Evolutionary conservation across 495 filamentous ascomycete species (phyloP).

Genomic region (Articulospora tetracladia): DNA sequence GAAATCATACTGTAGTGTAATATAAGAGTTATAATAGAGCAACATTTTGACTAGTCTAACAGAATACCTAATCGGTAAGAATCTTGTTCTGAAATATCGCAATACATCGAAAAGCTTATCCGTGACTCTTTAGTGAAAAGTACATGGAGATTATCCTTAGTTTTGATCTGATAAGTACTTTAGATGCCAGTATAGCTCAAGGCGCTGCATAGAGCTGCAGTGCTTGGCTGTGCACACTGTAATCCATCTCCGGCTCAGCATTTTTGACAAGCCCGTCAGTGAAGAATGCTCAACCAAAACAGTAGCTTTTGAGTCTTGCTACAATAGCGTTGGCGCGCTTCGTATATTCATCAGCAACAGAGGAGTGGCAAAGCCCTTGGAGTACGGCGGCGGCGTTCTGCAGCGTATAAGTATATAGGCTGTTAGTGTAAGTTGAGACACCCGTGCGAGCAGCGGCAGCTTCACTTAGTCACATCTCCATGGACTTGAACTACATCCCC

Average conservation of each 20-base stretch:
- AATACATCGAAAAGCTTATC: too few relatives aligned
- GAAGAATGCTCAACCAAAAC: constrained; percentile 24
- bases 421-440: constrained; percentile 33
- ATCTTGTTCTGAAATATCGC: too few relatives aligned
- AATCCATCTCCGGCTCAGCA: constrained; percentile 17
- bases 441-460: constrained; percentile 31
- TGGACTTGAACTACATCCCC: constrained; percentile 6
- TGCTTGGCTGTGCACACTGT: constrained; percentile 32
- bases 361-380: constrained; percentile 26
- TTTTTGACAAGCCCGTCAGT: constrained; percentile 15
- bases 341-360: constrained; percentile 30
- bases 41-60: too few relatives aligned
- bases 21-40: too few relatives aligned
- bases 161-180: too few relatives aligned
- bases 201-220: constrained; percentile 32
- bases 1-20: too few relatives aligned
- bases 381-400: constrained; percentile 26
- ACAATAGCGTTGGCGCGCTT: constrained; percentile 22
- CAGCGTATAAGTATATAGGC: constrained; percentile 34
- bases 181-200: too few relatives aligned
- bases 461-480: background rate
- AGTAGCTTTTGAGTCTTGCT: constrained; percentile 26
- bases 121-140: too few relatives aligned
- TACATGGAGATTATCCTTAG: too few relatives aligned
- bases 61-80: too few relatives aligned